Percentiles rank a stretch among this genome's conserved stretches.
phyloP scores from a whole-genome alignment of 2,329 filamentous ascomycete species.

The Nothophaeocryptopus gaeumannii region DNA sequence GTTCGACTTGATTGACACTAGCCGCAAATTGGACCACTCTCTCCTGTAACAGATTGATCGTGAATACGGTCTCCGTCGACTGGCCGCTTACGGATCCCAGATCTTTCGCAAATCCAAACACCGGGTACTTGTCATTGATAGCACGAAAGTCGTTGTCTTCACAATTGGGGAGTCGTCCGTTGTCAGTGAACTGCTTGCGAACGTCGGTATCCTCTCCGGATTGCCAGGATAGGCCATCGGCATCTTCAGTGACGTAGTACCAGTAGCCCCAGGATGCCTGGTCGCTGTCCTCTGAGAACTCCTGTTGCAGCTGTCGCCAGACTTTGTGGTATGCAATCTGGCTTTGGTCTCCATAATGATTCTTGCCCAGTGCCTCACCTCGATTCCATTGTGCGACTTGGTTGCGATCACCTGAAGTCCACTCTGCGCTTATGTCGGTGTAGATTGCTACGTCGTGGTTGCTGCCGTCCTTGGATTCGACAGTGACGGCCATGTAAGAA shows the following conservation, averaged over 20 bases:
- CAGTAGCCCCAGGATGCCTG: conserved; percentile 54
- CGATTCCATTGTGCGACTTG: conserved; percentile 63
- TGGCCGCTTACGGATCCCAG: conserved; percentile 45
- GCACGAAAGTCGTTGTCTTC: conserved; percentile 52
- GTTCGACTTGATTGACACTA: conserved; percentile 35
- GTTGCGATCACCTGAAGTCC: conserved; percentile 62
- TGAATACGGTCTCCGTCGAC: conserved; percentile 45
- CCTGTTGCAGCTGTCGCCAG: conserved; percentile 46
- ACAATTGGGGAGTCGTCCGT: conserved; percentile 45
- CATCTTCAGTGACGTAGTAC: conserved; percentile 50
- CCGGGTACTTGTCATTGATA: conserved; percentile 50
- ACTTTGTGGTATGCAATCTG: conserved; percentile 60
- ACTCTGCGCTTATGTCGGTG: conserved; percentile 66
- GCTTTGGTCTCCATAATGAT: conserved; percentile 9
- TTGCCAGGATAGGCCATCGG: conserved; percentile 44
- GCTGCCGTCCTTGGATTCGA: conserved; percentile 60
- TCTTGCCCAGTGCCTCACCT: conserved; percentile 33
- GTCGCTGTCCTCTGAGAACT: conserved; percentile 48
- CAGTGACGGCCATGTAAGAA: conserved; percentile 66
- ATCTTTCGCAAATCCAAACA: conserved; percentile 52
- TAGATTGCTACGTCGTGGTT: conserved; percentile 68
- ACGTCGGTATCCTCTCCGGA: conserved; percentile 48
- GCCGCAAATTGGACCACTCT: conserved; percentile 52
- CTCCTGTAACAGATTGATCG: conserved; percentile 50
- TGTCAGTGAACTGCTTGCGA: conserved; percentile 45